phyloP scores from a whole-genome alignment of 2,329 filamentous ascomycete genomes.

The Colletotrichum zoysiae region DNA sequence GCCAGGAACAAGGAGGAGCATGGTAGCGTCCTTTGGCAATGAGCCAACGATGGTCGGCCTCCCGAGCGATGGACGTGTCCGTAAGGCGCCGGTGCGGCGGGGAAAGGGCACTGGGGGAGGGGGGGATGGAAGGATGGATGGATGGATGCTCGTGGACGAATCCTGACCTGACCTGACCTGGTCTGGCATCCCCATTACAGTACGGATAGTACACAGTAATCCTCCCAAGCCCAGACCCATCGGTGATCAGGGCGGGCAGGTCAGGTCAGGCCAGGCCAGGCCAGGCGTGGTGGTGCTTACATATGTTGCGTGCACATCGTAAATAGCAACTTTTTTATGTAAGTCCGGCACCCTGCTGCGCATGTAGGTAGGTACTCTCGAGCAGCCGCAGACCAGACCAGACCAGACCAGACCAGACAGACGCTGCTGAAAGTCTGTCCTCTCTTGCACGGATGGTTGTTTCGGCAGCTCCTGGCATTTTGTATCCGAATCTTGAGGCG shows the following conservation, averaged over 20 bases:
- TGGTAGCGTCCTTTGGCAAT: conserved; percentile 35
- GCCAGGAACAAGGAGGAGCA: conserved; percentile 41
- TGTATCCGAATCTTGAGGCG: neutral
- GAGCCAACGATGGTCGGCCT: conserved; percentile 38
- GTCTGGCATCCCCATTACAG: neutral
- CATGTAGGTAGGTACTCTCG: neutral
- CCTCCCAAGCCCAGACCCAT: conserved; percentile 26
- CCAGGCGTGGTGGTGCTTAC: conserved; percentile 20
- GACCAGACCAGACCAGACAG: no score
- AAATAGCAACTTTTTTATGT: conserved; percentile 41
- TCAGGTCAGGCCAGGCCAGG: no score
- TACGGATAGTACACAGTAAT: neutral
- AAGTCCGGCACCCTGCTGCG: conserved; percentile 16
- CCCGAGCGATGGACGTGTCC: conserved; percentile 38
- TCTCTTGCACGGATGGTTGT: conserved; percentile 3
- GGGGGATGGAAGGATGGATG: conserved; percentile 13
- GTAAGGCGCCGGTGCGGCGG: conserved; percentile 38
- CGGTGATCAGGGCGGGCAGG: conserved; percentile 15
- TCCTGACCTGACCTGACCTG: neutral
- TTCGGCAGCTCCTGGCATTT: conserved; percentile 8
- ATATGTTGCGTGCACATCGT: conserved; percentile 27
- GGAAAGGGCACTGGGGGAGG: conserved; percentile 40
- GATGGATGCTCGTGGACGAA: conserved; percentile 11
- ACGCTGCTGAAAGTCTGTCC: neutral
- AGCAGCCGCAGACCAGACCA: neutral